phyloP scores from a whole-genome alignment of 2,329 filamentous ascomycete genomes.

The Talaromyces amestolkiae region DNA sequence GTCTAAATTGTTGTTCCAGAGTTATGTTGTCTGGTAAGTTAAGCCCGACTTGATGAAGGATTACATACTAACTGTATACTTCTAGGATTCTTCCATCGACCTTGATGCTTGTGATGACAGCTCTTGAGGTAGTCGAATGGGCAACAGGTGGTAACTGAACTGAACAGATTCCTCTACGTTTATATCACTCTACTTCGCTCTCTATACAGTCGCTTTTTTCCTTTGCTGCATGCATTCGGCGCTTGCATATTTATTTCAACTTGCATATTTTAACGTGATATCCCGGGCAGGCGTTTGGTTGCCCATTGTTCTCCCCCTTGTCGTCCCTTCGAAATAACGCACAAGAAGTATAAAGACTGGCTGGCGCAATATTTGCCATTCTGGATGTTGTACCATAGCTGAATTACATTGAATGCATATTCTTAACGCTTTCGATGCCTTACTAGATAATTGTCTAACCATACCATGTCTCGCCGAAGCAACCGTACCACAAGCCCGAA shows the following conservation, averaged over 20 bases:
- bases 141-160: slow-evolving; percentile 44
- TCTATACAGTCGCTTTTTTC: not conserved
- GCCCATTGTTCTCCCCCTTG: not conserved
- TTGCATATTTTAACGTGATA: slow-evolving; percentile 6
- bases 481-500: too few relatives aligned
- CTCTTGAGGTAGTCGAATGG: slow-evolving; percentile 91
- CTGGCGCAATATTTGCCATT: not conserved
- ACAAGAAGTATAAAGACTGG: not conserved
- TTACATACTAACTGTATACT: slow-evolving; percentile 21
- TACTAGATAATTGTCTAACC: not conserved
- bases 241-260: not conserved
- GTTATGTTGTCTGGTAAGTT: slow-evolving; percentile 86
- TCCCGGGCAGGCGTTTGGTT: slow-evolving; percentile 1
- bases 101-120: slow-evolving; percentile 82
- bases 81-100: slow-evolving; percentile 88
- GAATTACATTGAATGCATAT: not conserved
- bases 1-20: slow-evolving; percentile 90
- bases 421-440: not conserved
- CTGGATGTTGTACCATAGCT: slow-evolving; percentile 2
- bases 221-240: slow-evolving; percentile 1
- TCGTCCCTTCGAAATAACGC: not conserved
- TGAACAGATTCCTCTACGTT: not conserved
- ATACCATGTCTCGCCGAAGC: too few relatives aligned
- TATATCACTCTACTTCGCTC: not conserved
- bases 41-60: not conserved